Percentiles rank a stretch among this genome's conserved stretches.
These are phyloP conservation scores for Helicostylum pulchrum DNA, from an alignment of 192 early-diverging fungal genomes.

Conservation along the genomic window DNA sequence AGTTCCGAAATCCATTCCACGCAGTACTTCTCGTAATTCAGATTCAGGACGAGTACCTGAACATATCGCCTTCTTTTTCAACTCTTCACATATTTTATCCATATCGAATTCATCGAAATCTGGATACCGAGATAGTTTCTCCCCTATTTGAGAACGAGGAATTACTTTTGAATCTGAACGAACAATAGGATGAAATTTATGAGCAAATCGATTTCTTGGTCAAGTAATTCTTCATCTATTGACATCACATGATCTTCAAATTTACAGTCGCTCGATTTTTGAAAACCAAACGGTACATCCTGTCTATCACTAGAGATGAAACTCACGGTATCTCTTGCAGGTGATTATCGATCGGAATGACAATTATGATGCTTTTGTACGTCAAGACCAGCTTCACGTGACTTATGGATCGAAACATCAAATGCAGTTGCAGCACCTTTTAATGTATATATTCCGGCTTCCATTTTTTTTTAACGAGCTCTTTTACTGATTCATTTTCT, in stretches of 20 bases:
- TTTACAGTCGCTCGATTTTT: background rate
- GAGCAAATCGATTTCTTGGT: constrained; percentile 19
- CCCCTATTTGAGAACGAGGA: constrained; percentile 51
- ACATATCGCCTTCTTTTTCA: constrained; percentile 55
- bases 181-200: constrained; percentile 11
- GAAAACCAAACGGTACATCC: background rate
- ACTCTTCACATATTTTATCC: constrained; percentile 44
- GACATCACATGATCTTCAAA: background rate
- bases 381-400: constrained; percentile 19
- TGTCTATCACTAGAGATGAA: background rate
- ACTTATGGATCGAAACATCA: constrained; percentile 45
- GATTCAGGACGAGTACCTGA: constrained; percentile 52
- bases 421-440: constrained; percentile 51
- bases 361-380: background rate
- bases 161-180: constrained; percentile 30
- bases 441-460: constrained; percentile 52
- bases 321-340: too few relatives aligned
- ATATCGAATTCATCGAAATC: constrained; percentile 55
- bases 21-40: constrained; percentile 22
- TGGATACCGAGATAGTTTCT: constrained; percentile 52
- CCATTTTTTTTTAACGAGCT: constrained; percentile 45
- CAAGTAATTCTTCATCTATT: background rate
- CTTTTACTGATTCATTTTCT: constrained; percentile 50
- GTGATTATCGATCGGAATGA: background rate
- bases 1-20: constrained; percentile 3